Evolutionary conservation across 495 filamentous ascomycete species (phyloP), one percentile per base, ranked within the genome.

Genomic region (Hamigera avellanea): DNA sequence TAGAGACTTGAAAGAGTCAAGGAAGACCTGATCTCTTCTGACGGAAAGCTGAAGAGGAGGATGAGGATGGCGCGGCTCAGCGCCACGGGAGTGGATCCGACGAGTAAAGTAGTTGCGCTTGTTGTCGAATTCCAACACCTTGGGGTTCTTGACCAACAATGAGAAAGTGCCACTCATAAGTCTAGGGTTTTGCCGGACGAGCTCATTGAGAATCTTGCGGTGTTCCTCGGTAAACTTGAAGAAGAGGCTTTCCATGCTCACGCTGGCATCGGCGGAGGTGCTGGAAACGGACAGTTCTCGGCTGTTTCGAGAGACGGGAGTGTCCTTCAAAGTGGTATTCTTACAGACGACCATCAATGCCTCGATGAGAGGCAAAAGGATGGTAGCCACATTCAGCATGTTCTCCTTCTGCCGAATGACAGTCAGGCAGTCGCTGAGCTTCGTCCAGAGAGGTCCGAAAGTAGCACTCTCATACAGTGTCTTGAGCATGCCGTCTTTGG

Each of bases 61-160:
- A 45, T 84, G 76, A 17, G 77, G 59, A 40, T 79, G 71, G 42
- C 77, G 65, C 43, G 73, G 67, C 43, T 82, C 74, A 9, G 70
- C 69, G 6, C 65, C 67, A 37, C 88, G 83, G 25, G 76, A 70
- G 56, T 96, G 91, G 14, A 99, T 72, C 44, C 83, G 83, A 30
- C 93, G 83, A 56, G 74, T 95, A 67, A 99, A 99, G 72, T 91
- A 99, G 57, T 93, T 95, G 47, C 93, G 88, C 71, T 99, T 99
- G 64, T 96, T 99, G 57, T 99, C 91, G 50, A 99, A 99, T 48
- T 99, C 91, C 32, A 99, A 62, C 10, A 99, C 91, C 72, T 95
- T 96, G 31, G 91, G 93, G 50, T 99, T 99, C 66, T 94, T 95
- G 43, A 95, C 88, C 18, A 99, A 66, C 26, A 95, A 67, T 6